A percentile compares a stretch with the other conserved stretches of the same genome.
Evolutionary conservation across 768 basidiomycete genomes (phyloP).

Genomic region (Suillus bovinus): DNA sequence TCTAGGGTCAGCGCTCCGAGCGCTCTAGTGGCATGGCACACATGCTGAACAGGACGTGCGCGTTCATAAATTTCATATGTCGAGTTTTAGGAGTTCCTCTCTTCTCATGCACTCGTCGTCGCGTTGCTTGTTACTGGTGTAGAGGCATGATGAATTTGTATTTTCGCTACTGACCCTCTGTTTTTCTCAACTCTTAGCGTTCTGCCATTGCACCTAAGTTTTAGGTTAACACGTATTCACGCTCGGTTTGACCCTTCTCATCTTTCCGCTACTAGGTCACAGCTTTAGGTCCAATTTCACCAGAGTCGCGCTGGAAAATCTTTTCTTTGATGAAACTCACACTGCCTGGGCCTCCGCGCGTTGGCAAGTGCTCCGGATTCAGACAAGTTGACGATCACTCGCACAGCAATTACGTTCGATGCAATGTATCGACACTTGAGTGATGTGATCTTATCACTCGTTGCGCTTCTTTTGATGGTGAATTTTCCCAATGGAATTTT

Average conservation of each 20-base stretch:
- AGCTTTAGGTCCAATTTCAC: not conserved
- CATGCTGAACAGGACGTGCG: not conserved
- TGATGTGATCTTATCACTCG: not conserved
- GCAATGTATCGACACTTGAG: not conserved
- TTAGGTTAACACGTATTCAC: not conserved
- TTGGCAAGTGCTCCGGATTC: not conserved
- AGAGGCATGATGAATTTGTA: not conserved
- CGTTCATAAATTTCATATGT: not conserved
- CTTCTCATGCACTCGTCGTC: not conserved
- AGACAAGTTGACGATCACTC: not conserved
- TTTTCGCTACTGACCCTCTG: not conserved
- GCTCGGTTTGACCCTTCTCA: not conserved
- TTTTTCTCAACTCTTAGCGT: not conserved
- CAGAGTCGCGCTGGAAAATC: not conserved
- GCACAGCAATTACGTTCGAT: not conserved
- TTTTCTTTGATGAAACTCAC: not conserved
- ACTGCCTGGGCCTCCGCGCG: not conserved
- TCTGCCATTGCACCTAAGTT: not conserved
- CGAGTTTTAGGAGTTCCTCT: not conserved
- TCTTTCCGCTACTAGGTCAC: too few relatives aligned
- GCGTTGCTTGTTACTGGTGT: not conserved
- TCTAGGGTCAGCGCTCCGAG: not conserved
- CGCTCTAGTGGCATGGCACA: not conserved
- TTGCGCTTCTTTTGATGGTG: slow-evolving; percentile 1
- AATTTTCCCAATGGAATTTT: not conserved